A percentile compares a stretch with the other conserved stretches of the same genome.
Conservation (phyloP, 2,329 filamentous ascomycete genomes). For the Apiospora arundinis region DNA sequence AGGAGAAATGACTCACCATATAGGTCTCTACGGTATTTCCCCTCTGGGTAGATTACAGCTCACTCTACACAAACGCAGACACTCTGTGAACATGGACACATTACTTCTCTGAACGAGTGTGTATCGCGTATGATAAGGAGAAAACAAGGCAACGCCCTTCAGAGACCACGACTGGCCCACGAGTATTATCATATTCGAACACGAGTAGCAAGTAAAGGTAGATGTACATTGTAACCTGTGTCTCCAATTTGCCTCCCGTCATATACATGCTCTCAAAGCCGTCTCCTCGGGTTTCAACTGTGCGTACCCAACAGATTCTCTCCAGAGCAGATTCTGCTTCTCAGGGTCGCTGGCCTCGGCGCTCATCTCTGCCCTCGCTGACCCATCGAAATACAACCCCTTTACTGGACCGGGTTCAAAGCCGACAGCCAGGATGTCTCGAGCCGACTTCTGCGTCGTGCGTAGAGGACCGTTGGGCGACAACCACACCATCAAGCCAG, state of each 20-base stretch:
- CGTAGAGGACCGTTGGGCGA: constrained; percentile 22
- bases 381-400: constrained; percentile 26
- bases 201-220: no score
- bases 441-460: constrained; percentile 15
- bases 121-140: no score
- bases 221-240: no score
- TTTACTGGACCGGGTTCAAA: constrained; percentile 21
- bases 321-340: constrained; percentile 25
- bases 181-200: not conserved
- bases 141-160: no score
- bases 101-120: no score
- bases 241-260: no score
- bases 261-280: not conserved
- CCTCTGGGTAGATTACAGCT: no score
- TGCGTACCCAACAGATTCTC: not conserved
- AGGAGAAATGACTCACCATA: no score
- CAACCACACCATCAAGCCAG: constrained; percentile 17
- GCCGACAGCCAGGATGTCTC: constrained; percentile 12
- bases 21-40: no score
- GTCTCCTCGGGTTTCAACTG: not conserved
- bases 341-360: constrained; percentile 25
- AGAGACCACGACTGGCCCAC: no score
- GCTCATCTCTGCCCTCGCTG: constrained; percentile 23
- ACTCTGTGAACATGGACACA: no score
- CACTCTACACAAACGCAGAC: no score